phyloP scores from a whole-genome alignment of 345 rosid species.

The Erysimum cheiranthoides region DNA sequence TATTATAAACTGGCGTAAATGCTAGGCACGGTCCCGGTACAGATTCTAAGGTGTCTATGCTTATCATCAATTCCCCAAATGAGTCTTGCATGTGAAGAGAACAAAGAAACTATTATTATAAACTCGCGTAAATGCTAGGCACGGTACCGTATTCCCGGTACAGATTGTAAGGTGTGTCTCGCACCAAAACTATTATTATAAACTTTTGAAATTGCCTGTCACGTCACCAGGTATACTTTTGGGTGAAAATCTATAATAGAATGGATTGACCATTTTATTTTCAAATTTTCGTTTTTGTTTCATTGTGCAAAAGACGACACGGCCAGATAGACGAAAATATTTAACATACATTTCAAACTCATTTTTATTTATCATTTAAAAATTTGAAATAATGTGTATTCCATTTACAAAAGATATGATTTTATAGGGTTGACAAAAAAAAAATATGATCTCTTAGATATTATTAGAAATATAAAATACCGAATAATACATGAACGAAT shows the following conservation, averaged over 20 bases:
- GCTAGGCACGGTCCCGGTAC: conserved; percentile 33
- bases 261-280: too few species aligned
- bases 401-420: conserved; percentile 8
- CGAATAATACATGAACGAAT: not conserved
- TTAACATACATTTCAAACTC: not conserved
- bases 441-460: not conserved
- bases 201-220: too few species aligned
- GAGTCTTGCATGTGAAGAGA: conserved; percentile 14
- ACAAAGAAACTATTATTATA: conserved; percentile 12
- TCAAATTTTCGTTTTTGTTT: not conserved
- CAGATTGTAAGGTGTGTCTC: too few species aligned
- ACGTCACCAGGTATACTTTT: too few species aligned
- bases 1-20: conserved; percentile 16
- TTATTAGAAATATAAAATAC: not conserved
- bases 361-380: not conserved
- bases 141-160: too few species aligned
- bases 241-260: too few species aligned
- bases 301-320: not conserved
- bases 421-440: not conserved
- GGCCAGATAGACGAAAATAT: not conserved
- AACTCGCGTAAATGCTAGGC: conserved; percentile 27
- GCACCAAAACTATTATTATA: too few species aligned
- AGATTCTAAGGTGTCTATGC: too few species aligned
- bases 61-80: conserved; percentile 4
- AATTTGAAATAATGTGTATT: not conserved